These are phyloP conservation scores for Schizosaccharomyces japonicus DNA, from an alignment of 805 yeast genomes.

Conservation along the genomic window DNA sequence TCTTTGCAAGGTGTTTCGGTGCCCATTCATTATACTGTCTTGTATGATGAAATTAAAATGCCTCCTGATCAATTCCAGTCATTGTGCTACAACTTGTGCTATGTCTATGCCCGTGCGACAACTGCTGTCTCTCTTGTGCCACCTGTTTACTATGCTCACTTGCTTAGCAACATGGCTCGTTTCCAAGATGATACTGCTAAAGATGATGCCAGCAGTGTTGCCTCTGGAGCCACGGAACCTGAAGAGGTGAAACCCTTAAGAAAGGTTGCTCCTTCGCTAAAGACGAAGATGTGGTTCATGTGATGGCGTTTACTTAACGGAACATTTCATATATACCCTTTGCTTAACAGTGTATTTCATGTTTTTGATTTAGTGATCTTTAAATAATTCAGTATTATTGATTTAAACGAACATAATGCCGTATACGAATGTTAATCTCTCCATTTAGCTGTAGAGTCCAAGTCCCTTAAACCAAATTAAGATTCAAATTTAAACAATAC, in stretches of 20 bases:
- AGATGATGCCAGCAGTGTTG: neutral
- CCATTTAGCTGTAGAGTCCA: too few relatives aligned
- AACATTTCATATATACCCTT: too few relatives aligned
- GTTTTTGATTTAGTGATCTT: too few relatives aligned
- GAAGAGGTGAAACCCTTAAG: neutral
- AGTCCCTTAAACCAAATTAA: too few relatives aligned
- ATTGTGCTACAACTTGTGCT: slow-evolving; percentile 15
- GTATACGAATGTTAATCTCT: too few relatives aligned
- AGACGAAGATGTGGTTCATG: slow-evolving; percentile 1
- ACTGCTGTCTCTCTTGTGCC: slow-evolving; percentile 17
- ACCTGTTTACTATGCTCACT: slow-evolving; percentile 17
- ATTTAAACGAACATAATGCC: too few relatives aligned
- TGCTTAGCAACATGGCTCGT: slow-evolving; percentile 16
- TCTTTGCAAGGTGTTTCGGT: slow-evolving; percentile 18
- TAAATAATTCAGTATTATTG: too few relatives aligned
- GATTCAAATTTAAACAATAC: too few relatives aligned
- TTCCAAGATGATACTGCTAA: slow-evolving; percentile 12
- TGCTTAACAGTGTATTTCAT: too few relatives aligned
- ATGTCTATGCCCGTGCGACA: slow-evolving; percentile 16
- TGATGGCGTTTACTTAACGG: neutral
- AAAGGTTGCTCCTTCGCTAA: neutral
- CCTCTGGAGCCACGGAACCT: neutral
- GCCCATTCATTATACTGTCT: slow-evolving; percentile 17
- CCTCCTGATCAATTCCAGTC: slow-evolving; percentile 14
- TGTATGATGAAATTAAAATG: slow-evolving; percentile 15